Percentiles rank a stretch among this genome's conserved stretches.
Evolutionary conservation across 2,329 filamentous ascomycete species (phyloP).

Genomic region (Claviceps sp.): DNA sequence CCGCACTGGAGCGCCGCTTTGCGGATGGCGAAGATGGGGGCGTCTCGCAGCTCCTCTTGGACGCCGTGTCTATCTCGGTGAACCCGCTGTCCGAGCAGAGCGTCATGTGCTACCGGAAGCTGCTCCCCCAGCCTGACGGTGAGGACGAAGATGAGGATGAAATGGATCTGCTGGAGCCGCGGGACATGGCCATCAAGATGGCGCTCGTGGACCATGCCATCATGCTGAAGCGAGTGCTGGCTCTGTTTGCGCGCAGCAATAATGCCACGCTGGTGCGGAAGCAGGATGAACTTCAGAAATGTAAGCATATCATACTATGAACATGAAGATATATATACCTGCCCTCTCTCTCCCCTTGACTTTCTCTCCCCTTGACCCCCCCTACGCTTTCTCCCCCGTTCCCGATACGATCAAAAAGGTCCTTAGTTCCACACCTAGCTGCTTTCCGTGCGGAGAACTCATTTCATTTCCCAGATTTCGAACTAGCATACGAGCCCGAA

Average conservation of each 20-base stretch:
- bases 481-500: conserved; percentile 50
- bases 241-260: conserved; percentile 50
- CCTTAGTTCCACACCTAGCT: too few relatives aligned
- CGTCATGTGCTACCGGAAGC: conserved; percentile 61
- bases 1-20: conserved; percentile 59
- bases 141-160: conserved; percentile 21
- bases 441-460: neutral
- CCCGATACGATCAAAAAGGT: too few relatives aligned
- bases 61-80: conserved; percentile 65
- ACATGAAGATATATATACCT: neutral
- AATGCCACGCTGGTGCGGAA: conserved; percentile 43
- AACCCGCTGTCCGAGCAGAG: conserved; percentile 63
- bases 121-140: conserved; percentile 45
- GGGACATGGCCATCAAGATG: conserved; percentile 71
- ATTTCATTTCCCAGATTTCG: conserved; percentile 35
- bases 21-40: conserved; percentile 59
- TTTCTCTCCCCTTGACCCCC: too few relatives aligned
- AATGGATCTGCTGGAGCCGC: conserved; percentile 34
- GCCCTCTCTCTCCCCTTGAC: neutral
- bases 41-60: conserved; percentile 53
- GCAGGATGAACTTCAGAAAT: conserved; percentile 46
- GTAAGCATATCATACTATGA: conserved; percentile 34
- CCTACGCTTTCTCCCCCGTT: too few relatives aligned
- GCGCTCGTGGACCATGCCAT: conserved; percentile 82
- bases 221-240: conserved; percentile 70